Percentiles rank a stretch among this genome's conserved stretches.
Conservation (phyloP, 768 basidiomycete species). For the Russula griseocarnosa region DNA sequence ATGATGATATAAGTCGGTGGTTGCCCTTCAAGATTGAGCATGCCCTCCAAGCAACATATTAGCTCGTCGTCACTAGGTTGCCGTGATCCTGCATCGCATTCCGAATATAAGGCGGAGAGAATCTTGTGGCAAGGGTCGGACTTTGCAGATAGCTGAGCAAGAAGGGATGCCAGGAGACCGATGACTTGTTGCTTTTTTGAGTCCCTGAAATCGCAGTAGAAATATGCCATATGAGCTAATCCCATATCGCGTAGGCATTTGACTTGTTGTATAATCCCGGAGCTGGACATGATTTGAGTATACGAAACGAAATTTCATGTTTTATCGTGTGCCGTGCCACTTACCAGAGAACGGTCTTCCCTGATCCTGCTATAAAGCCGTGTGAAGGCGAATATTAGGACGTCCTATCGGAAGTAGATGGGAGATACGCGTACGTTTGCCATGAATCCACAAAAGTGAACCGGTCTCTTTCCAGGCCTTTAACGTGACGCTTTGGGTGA, state of each 20-base stretch:
- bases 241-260: neutral
- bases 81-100: neutral
- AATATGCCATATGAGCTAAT: neutral
- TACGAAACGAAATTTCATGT: no score
- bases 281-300: neutral
- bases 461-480: neutral
- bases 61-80: neutral
- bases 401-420: neutral
- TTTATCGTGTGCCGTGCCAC: neutral
- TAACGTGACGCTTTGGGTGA: neutral
- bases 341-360: neutral
- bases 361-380: neutral
- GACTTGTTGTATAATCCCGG: neutral
- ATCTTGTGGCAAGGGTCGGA: neutral
- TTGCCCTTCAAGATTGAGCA: neutral
- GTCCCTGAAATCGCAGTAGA: constrained; percentile 2
- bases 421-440: neutral
- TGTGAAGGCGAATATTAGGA: neutral
- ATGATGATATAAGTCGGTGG: neutral
- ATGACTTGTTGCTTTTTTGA: neutral
- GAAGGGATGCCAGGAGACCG: neutral
- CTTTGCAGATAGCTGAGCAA: neutral
- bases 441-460: neutral
- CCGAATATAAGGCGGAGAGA: neutral
- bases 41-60: neutral